Base-by-base conservation (phyloP, 106 monocot genomes). In the Dendrobium huoshanense region DNA sequence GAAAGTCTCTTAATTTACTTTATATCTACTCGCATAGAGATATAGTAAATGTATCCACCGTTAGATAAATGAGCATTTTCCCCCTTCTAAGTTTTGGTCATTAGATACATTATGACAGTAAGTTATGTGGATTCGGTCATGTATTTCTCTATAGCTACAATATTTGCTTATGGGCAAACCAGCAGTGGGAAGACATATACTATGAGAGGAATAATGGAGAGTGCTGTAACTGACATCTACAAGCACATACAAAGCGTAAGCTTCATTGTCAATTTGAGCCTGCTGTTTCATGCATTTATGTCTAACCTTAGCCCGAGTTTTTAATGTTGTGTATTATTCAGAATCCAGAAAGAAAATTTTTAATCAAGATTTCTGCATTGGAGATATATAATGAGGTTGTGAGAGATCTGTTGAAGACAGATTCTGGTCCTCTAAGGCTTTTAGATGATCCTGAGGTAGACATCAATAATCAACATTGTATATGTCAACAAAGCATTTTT, bases 341-440 rank as follows among this genome's bases (percentile, higher is more conserved):
- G 98, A 90, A 55, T 67, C 87, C 95, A 56, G 95, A 93, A 42
- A 88, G 93, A 79, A 80, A 88, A 3, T 99, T 93, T 67, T 70
- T 81, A 3, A 93, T 99, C 75, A 99, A 90, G 81, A 90, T 99
- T 54, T 99, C 98, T 75, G 98, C 95, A 47, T 68, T 99, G 85
- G 98, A 99, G 84, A 99, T 99, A 45, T 99, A 99, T 78, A 99
- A 99, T 85, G 98, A 99, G 86, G 68, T 89, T 78, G 95, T 99
- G 51, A 83, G 81, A 70, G 98, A 99, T 84, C 84, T 99, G 61
- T 61, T 99, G 64, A 92, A 86, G 80, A 88, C 95, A 51, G 95
- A 99, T 68, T 91, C 95, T 77, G 92, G 88, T 29, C 86, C 95
- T 78, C 93, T 99, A 82, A 85, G 98, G 61, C 78, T 99, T 76